phyloP scores from a whole-genome alignment of 225 moss, liverwort and hornwort genomes.

The Thuidium tamariscinum region DNA sequence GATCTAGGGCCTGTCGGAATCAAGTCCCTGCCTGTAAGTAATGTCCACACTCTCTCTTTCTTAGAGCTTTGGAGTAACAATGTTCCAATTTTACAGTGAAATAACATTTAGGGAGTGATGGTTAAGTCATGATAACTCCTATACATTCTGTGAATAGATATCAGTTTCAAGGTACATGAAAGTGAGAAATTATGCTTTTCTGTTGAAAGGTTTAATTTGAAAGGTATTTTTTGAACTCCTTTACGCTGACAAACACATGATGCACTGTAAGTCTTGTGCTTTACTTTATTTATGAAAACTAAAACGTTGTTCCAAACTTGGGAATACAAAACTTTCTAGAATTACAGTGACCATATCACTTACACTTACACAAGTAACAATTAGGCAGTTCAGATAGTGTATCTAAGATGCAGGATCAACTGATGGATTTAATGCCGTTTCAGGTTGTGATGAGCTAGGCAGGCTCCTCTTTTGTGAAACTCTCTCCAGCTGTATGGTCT shows the following conservation, averaged over 20 bases:
- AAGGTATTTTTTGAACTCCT: background rate
- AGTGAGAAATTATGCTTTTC: background rate
- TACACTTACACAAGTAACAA: background rate
- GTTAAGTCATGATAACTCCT: background rate
- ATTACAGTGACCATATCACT: background rate
- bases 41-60: background rate
- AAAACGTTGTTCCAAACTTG: background rate
- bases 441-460: background rate
- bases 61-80: background rate
- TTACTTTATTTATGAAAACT: background rate
- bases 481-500: background rate
- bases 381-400: background rate
- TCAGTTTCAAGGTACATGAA: too few species aligned
- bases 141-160: background rate
- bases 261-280: background rate
- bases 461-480: background rate
- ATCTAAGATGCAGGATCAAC: background rate
- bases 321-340: background rate
- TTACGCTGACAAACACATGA: background rate
- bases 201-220: background rate
- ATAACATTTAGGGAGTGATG: background rate
- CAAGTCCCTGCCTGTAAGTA: conserved; percentile 33
- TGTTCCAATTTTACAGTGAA: background rate
- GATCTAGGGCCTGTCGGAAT: conserved; percentile 18
- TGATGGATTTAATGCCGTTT: background rate